Base-by-base conservation (phyloP, 208 protist species). In the Perkinsela sp. region DNA sequence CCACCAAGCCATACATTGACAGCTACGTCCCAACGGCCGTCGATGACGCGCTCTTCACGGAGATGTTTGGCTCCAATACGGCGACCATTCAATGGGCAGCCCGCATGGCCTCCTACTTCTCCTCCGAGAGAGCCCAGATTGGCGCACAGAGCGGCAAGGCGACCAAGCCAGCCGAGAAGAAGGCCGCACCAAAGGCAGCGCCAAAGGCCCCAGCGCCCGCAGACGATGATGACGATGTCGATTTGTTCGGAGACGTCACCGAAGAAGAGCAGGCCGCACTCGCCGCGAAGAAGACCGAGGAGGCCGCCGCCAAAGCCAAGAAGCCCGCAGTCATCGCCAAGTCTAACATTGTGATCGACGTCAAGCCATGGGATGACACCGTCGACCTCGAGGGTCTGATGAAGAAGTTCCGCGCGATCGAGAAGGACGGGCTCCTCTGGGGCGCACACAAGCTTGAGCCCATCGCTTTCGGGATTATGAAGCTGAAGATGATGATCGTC, bases 401-500 rank as follows among this genome's bases (percentile, higher is more conserved):
- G 57, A 28, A 77, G 70, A 84, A 86, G 75, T 76, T 93, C 66
- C 79, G 90, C 70, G 80, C 78, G 0, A 83, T 90, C 67, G 29
- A 84, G 71, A 85, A 83, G 69, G 82, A 89, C 40, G 90, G 90
- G 40, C 85, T 94, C n/a, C 65, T 89, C 16, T 95, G 90, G 89
- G 87, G 88, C 72, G 79, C 85, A 69, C 72, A 83, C 74, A 92
- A 93, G 78, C 76, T 93, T 15, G 78, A 90, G 66, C 72, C 88
- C 15, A 77, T 96, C 30, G 92, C 86, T 31, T 96, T 91, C 72
- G 92, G 92, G 70, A 87, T 96, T 66, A 94, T 93, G 80, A 96
- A 96, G 81, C 81, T 96, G n/a, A 81, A 92, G 74, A 90, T 93
- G 77, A 80, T 87, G 67, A 80, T 82, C 69, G 81, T 92, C 31